These are phyloP conservation scores for Dactylonectria macrodidyma DNA, from an alignment of 2,329 filamentous ascomycete genomes.

Conservation along the genomic window DNA sequence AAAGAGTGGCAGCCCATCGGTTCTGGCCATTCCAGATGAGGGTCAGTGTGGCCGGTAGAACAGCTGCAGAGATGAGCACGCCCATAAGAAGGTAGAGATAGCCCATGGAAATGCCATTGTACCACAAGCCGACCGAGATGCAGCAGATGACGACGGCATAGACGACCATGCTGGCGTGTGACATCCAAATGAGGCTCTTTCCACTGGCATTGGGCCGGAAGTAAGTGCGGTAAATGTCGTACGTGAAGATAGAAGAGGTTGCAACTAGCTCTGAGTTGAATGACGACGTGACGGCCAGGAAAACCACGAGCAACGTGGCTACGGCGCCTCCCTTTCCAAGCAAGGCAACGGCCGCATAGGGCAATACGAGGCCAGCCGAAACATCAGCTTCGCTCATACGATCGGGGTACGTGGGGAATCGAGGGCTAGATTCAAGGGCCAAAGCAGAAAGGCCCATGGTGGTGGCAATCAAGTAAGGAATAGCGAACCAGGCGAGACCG, in stretches of 20 bases:
- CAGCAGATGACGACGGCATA: slow-evolving; percentile 84
- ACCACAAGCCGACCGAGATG: slow-evolving; percentile 81
- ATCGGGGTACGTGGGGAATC: slow-evolving; percentile 80
- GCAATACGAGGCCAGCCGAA: slow-evolving; percentile 84
- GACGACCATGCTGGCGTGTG: slow-evolving; percentile 76
- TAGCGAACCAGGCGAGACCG: slow-evolving; percentile 90
- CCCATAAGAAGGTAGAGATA: slow-evolving; percentile 94
- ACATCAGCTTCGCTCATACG: slow-evolving; percentile 83
- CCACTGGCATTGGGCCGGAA: slow-evolving; percentile 83
- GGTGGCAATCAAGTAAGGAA: slow-evolving; percentile 91
- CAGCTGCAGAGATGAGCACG: slow-evolving; percentile 86
- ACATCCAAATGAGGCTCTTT: slow-evolving; percentile 83
- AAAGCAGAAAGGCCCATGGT: slow-evolving; percentile 88
- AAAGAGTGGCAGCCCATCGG: slow-evolving; percentile 76
- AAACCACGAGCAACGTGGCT: slow-evolving; percentile 84
- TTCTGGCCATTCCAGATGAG: slow-evolving; percentile 87
- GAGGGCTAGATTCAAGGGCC: slow-evolving; percentile 81
- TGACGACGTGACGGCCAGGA: slow-evolving; percentile 91
- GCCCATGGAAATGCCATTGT: slow-evolving; percentile 86
- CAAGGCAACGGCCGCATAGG: slow-evolving; percentile 86
- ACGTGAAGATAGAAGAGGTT: slow-evolving; percentile 88
- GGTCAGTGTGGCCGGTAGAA: slow-evolving; percentile 85
- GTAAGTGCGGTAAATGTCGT: slow-evolving; percentile 91
- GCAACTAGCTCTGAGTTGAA: slow-evolving; percentile 89
- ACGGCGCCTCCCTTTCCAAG: slow-evolving; percentile 86